Base-by-base conservation (phyloP, 2,329 filamentous ascomycete species). In the Verticillium isaacii region DNA sequence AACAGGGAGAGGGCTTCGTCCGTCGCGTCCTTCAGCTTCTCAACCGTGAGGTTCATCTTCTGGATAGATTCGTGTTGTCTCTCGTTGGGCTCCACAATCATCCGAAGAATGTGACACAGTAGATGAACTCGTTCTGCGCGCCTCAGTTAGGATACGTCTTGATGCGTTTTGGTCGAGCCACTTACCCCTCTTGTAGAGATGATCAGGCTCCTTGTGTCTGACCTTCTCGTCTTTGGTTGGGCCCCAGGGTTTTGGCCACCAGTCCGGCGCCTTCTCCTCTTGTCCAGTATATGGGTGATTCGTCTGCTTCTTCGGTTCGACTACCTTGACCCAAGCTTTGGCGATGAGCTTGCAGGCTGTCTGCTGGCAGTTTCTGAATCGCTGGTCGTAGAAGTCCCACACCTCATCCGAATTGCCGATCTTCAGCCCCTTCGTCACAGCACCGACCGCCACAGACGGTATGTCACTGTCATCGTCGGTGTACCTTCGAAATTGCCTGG, bases 221-320 rank as follows among this genome's bases (percentile, higher is more conserved):
- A 90, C 85, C 54, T 79, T 80, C 56, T 85, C 79, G 39, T 82
- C 77, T 61, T 81, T 79, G 0, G 78, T 77, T 1, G 74, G 69
- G 0, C 83, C 78, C 80, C 82, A 81, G 7, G 79, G 75, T 69
- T 82, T 79, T 2, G 87, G 87, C 88, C 88, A 90, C 88, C 88
- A 90, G 59, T 83, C 82, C 0, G 87, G 86, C 1, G 83, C 83
- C 66, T 85, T 86, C 36, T 82, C 82, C 56, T 88, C 82, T 36
- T 82, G 84, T n/a, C 81, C 80, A 1, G 87, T 89, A 69, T 93
- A 93, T 0, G 90, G 89, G 67, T 90, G 86, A 19, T 85, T 88
- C 0, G 88, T 88, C 72, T 92, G 89, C 73, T 93, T 93, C 74
- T 90, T 91, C 0, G 90, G 90, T 67, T 90, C 89, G 2, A 92